phyloP scores from a whole-genome alignment of 1,139 yeast genomes.

The Hyphopichia burtonii region DNA sequence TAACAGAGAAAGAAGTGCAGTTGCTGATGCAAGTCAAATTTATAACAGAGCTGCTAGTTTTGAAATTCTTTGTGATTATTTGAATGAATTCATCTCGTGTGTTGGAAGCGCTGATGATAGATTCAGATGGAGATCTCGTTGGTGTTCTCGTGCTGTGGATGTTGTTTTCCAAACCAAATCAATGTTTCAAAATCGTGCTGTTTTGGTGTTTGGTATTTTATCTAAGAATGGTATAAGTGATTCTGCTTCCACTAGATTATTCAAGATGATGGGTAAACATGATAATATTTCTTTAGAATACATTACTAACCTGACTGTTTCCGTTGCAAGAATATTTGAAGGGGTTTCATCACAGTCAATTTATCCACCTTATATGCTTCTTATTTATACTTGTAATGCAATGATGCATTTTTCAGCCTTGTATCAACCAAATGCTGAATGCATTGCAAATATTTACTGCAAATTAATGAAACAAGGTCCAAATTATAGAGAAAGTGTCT shows the following conservation, averaged over 20 bases:
- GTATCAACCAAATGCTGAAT: slow-evolving; percentile 58
- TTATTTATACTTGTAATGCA: slow-evolving; percentile 60
- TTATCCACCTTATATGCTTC: slow-evolving; percentile 47
- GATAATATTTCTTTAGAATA: slow-evolving; percentile 32
- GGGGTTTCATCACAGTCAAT: slow-evolving; percentile 59
- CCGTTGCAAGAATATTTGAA: slow-evolving; percentile 60
- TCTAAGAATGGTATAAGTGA: slow-evolving; percentile 66
- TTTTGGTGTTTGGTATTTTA: slow-evolving; percentile 69
- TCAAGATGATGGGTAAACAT: slow-evolving; percentile 29
- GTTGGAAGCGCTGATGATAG: slow-evolving; percentile 58
- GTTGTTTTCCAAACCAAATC: slow-evolving; percentile 63
- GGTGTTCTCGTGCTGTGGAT: slow-evolving; percentile 67
- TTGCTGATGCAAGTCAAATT: slow-evolving; percentile 37
- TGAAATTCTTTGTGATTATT: slow-evolving; percentile 63
- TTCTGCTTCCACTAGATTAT: slow-evolving; percentile 50
- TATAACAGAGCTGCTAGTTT: slow-evolving; percentile 52
- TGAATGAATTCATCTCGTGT: slow-evolving; percentile 47
- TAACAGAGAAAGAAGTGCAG: slow-evolving; percentile 55
- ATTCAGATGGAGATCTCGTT: slow-evolving; percentile 64
- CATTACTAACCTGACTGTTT: slow-evolving; percentile 38
- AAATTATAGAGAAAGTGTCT: slow-evolving; percentile 28
- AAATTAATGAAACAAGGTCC: slow-evolving; percentile 25
- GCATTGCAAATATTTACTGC: slow-evolving; percentile 27
- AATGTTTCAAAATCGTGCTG: slow-evolving; percentile 69
- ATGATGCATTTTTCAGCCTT: slow-evolving; percentile 32